Conservation (phyloP, 164 flowering plant genomes). For the Magnolia kwangsiensis region DNA sequence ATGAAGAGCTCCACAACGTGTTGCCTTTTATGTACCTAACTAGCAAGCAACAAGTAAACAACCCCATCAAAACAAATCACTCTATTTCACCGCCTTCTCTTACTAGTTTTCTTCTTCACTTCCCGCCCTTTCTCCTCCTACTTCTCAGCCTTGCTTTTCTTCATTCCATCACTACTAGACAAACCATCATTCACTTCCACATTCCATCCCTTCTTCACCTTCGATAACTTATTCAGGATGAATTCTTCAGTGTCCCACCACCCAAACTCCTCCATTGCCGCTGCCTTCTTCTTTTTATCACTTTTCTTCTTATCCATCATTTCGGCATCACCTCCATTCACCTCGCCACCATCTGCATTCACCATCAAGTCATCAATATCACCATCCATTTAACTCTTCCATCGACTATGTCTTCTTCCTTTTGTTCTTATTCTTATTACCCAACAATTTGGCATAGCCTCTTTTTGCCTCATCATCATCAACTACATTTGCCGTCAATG, state of each 20-base stretch:
- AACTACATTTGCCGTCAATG: slow-evolving; percentile 11
- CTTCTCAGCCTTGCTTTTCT: slow-evolving; percentile 20
- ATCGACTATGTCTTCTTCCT: neutral
- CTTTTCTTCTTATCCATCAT: slow-evolving; percentile 18
- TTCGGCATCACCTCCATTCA: slow-evolving; percentile 7
- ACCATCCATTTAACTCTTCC: neutral
- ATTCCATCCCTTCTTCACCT: slow-evolving; percentile 12
- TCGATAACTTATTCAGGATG: slow-evolving; percentile 8
- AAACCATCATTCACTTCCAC: neutral
- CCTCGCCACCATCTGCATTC: neutral
- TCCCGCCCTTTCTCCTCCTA: slow-evolving; percentile 16
- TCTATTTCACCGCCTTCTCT: slow-evolving; percentile 1
- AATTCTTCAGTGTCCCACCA: neutral
- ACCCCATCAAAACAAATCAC: too few relatives aligned
- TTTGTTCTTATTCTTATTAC: neutral
- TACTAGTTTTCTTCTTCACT: slow-evolving; percentile 25
- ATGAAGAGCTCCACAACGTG: neutral
- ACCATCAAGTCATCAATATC: slow-evolving; percentile 9
- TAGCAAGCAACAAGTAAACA: neutral
- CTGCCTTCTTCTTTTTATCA: slow-evolving; percentile 18
- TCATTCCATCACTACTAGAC: neutral
- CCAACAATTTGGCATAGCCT: slow-evolving; percentile 13
- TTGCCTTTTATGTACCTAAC: neutral
- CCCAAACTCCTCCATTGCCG: neutral
- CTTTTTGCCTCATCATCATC: slow-evolving; percentile 16